Evolutionary conservation across 495 filamentous ascomycete species (phyloP), one percentile per base, ranked within the genome.

Genomic region (Penicillium atrosanguineum): DNA sequence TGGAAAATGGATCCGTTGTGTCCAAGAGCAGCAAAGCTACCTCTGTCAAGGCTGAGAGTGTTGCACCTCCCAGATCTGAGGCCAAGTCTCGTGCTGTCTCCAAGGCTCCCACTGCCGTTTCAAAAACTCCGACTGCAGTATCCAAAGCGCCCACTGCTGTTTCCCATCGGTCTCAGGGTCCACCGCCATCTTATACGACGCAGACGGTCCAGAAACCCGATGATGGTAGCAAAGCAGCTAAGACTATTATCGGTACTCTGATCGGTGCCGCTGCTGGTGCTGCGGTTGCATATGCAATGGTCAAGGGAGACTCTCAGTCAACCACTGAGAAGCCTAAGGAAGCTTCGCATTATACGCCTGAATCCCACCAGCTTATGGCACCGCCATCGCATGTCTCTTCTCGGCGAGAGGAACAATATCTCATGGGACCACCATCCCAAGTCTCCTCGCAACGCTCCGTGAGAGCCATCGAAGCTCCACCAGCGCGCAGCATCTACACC

Each of bases 241-340:
- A 77, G 55, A 84, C 84, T 2, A 71, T 95, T 23, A 76, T 94
- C 7, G 89, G 89, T 9, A 87, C 87, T 4, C 79, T 91, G 43
- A 81, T 90, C 6, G 90, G 88, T 20, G 90, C 86, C 16, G 88
- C 87, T 8, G 82, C 87, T 3, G 90, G 87, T 45, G 87, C 86
- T 14, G 87, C 85, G 0, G 64, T 91, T 36, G 86, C 87, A 1
- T 93, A 92, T 65, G 83, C 86, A 34, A 85, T 89, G 73, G 73
- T 79, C 50, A 83, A 77, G 56, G 69, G 76, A 25, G 87, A 63
- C 59, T 78, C 55, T 4, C 62, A 65, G 18, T 64, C 57, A 7
- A 44, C 55, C 20, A 55, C 62, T 16, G 59, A 62, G 11, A 36
- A 40, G 14, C 36, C 44, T 11, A 57, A 61, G 19, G 59, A 61